phyloP scores from a whole-genome alignment of 2,329 filamentous ascomycete genomes.

The Aspergillus piperis region DNA sequence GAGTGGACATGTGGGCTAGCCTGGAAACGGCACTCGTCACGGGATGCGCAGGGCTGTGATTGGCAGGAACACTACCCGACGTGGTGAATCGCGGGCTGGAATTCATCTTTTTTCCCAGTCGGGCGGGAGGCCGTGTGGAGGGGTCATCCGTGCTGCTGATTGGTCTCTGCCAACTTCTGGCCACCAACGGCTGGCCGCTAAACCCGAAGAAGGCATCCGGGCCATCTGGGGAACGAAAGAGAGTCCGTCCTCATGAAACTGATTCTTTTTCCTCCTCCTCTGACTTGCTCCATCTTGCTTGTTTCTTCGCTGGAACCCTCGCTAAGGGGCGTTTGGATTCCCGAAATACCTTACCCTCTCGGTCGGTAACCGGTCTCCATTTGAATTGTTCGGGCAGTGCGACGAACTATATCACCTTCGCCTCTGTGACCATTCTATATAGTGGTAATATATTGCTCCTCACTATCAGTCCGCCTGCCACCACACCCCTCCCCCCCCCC shows the following conservation, averaged over 20 bases:
- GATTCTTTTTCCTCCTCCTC: neutral
- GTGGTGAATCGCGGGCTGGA: neutral
- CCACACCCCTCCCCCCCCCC: neutral
- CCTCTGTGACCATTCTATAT: neutral
- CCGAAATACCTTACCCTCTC: neutral
- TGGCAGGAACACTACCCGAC: constrained; percentile 1
- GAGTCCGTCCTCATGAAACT: neutral
- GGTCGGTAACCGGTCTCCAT: neutral
- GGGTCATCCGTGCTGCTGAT: neutral
- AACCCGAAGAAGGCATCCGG: neutral
- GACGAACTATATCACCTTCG: neutral
- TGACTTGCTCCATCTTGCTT: neutral
- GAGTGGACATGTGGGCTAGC: neutral
- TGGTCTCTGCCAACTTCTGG: constrained; percentile 14
- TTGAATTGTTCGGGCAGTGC: neutral
- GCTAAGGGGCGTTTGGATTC: neutral
- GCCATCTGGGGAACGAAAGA: neutral
- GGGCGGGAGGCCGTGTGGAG: neutral
- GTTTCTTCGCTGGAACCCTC: neutral
- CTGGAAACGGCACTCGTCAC: neutral
- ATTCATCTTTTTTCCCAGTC: neutral
- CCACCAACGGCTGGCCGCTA: neutral
- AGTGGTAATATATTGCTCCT: neutral
- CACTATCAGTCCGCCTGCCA: neutral
- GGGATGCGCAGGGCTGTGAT: neutral